phyloP scores from a whole-genome alignment of 345 rosid species.

The Eucalyptus caleyi region DNA sequence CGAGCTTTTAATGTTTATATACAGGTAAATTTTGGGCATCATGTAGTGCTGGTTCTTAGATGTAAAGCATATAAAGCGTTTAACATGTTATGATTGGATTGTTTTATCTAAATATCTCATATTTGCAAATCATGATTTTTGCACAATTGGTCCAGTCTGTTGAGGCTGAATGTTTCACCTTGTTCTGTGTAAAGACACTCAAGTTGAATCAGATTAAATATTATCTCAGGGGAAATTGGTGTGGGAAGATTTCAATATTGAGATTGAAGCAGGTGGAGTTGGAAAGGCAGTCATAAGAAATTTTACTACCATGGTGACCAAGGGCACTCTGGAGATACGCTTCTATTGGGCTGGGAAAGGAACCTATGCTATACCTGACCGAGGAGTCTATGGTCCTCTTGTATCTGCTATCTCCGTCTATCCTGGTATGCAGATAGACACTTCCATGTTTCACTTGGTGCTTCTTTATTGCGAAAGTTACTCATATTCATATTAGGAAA shows the following conservation, averaged over 20 bases:
- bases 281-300: conserved; percentile 11
- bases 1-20: conserved; percentile 49
- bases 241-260: conserved; percentile 40
- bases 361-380: conserved; percentile 29
- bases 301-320: neutral
- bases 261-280: conserved; percentile 31
- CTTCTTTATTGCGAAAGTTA: neutral
- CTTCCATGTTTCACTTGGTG: neutral
- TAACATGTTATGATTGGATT: too few species aligned
- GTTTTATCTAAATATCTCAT: too few species aligned
- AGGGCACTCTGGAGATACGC: conserved; percentile 34
- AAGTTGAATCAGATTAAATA: neutral
- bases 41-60: too few species aligned
- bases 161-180: too few species aligned
- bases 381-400: conserved; percentile 59
- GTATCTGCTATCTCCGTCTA: conserved; percentile 39
- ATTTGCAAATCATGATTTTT: too few species aligned
- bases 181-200: too few species aligned
- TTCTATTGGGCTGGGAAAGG: conserved; percentile 63
- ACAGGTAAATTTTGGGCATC: conserved; percentile 26
- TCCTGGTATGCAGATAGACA: neutral
- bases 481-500: neutral
- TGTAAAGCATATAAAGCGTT: too few species aligned
- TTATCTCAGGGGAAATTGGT: conserved; percentile 30
- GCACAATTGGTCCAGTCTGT: too few species aligned